Evolutionary conservation across 2,329 filamentous ascomycete species (phyloP).

Genomic region (Arthroderma uncinatum): DNA sequence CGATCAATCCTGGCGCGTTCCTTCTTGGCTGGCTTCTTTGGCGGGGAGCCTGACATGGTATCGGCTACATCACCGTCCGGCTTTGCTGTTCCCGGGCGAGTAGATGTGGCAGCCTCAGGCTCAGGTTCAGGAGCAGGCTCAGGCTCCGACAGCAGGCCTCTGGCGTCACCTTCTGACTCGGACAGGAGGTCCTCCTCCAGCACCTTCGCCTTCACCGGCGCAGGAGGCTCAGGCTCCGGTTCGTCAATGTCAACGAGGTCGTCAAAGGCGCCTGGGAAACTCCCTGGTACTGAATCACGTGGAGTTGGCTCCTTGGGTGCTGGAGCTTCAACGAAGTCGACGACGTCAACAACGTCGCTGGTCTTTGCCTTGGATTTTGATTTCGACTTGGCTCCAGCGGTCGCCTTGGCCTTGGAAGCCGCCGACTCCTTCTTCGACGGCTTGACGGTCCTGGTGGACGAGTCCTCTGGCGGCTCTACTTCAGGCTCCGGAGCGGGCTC

Average conservation of each 20-base stretch:
- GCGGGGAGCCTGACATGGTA: constrained; percentile 39
- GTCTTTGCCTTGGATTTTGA: constrained; percentile 1
- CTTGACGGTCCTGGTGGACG: constrained; percentile 19
- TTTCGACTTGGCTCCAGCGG: constrained; percentile 2
- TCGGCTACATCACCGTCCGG: constrained; percentile 28
- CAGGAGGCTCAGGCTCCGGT: constrained; percentile 20
- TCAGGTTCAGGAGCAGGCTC: constrained; percentile 22
- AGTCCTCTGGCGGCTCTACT: constrained; percentile 5
- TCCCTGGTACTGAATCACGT: constrained; percentile 41
- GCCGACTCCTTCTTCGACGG: constrained; percentile 19
- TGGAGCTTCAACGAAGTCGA: neutral
- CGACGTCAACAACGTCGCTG: neutral
- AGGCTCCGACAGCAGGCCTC: constrained; percentile 31
- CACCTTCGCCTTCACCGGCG: constrained; percentile 22
- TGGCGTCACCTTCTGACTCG: neutral
- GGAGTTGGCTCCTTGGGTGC: constrained; percentile 18
- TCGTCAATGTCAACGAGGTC: constrained; percentile 34
- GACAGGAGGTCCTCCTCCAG: constrained; percentile 21
- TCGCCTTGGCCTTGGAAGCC: constrained; percentile 23
- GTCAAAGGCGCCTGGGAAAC: constrained; percentile 41
- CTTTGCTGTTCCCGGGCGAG: constrained; percentile 16
- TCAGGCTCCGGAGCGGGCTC: constrained; percentile 18
- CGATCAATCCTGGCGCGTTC: constrained; percentile 68
- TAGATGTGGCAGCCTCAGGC: neutral
- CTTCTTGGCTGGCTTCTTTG: constrained; percentile 52